phyloP scores from a whole-genome alignment of 345 rosid species.

The Camelina laxa region DNA sequence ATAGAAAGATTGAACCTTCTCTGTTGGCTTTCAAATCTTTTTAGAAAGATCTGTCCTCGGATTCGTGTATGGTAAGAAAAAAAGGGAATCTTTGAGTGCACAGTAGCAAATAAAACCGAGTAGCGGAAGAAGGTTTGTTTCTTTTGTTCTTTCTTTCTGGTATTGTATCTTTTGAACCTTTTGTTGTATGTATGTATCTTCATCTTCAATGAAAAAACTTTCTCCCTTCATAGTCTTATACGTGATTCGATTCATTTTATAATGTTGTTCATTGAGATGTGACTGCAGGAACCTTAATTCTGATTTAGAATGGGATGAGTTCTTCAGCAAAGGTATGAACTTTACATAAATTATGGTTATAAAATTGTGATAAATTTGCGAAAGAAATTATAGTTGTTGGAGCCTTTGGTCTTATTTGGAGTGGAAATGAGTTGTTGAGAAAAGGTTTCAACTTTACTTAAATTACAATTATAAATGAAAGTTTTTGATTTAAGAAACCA shows the following conservation, averaged over 20 bases:
- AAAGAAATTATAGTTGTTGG: neutral
- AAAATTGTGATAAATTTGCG: neutral
- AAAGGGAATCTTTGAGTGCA: conserved; percentile 39
- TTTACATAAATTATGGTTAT: neutral
- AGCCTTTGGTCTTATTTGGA: conserved; percentile 2
- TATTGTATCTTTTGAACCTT: conserved; percentile 28
- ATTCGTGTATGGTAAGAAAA: conserved; percentile 14
- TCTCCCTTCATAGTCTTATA: neutral
- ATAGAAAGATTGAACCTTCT: conserved; percentile 20
- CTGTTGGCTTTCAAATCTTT: conserved; percentile 31
- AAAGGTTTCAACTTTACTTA: conserved; percentile 24
- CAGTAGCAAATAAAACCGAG: conserved; percentile 14
- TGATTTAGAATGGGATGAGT: conserved; percentile 1
- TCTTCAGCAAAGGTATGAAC: conserved; percentile 2
- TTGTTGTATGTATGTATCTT: conserved; percentile 31
- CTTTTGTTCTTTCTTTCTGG: neutral
- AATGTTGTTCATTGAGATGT: neutral
- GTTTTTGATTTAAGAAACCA: conserved; percentile 32
- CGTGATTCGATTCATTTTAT: neutral
- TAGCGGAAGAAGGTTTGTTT: conserved; percentile 10
- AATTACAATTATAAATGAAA: conserved; percentile 28
- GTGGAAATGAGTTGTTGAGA: conserved; percentile 9
- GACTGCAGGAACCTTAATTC: conserved; percentile 25
- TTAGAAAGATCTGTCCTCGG: conserved; percentile 36
- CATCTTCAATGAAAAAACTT: conserved; percentile 4